Evolutionary conservation across 2,329 filamentous ascomycete genomes (phyloP), one percentile per base, ranked within the genome.

Genomic region (Pleoardoris graminearum): DNA sequence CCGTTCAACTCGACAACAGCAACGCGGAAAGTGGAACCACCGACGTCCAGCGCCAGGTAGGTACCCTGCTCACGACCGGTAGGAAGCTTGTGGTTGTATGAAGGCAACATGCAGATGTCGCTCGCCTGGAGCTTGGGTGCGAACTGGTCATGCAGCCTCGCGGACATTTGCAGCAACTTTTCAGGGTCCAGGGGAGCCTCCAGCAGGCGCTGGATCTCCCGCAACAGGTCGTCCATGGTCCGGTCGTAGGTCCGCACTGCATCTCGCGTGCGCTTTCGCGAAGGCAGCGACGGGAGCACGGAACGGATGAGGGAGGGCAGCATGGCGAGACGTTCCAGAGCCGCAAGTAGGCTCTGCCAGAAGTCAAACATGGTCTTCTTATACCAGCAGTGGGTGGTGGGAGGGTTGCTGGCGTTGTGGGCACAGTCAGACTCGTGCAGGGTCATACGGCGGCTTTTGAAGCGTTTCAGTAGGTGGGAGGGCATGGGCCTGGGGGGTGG

Each of bases 11-110:
- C 76, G 25, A 87, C 80, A 55, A 86, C 70, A 22, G 84, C 84
- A 33, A 86, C 79, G 7, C 85, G 80, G 61, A 87, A 84, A 1
- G 83, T 87, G 14, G 85, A 86, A n/a, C 85, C 85, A 27, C 85
- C 85, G 17, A 87, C 82, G 62, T 87, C 85, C 53, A 87, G 73
- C 4, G 83, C 82, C 30, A 87, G 72, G 62, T 80, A 85, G 12
- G 82, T 83, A 7, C 85, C 85, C 43, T 71, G 76, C 67, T 87
- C 85, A 42, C 76, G 67, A 4, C 85, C 85, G 4, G 79, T 80
- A 1, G 85, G 85, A 5, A 87, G 74, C 16, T 80, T 80, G 64
- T 85, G 78, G 66, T 82, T 85, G 72, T 84, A 86, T 4, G 85
- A 87, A 2, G 85, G 85, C 48, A 87, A 74, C 85, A 87, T 87